A percentile compares a stretch with the other conserved stretches of the same genome.
phyloP scores from a whole-genome alignment of 208 protist genomes.

The Crithidia thermophila region DNA sequence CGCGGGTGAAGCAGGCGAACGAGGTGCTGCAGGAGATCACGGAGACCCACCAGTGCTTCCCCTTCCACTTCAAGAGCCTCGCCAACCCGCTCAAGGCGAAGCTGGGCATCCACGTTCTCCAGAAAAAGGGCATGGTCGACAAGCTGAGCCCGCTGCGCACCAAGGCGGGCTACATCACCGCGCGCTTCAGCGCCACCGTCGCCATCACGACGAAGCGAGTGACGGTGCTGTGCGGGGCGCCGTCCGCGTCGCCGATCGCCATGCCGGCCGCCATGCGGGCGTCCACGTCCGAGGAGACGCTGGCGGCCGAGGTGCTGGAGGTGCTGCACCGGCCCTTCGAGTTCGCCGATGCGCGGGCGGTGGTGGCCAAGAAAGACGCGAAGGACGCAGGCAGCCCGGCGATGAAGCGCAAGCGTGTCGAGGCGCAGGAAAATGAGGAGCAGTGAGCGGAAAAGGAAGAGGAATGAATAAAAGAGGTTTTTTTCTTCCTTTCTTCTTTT shows the following conservation, averaged over 20 bases:
- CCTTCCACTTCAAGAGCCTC: constrained; percentile 77
- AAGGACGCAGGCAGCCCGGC: constrained; percentile 27
- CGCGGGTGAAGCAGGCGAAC: constrained; percentile 63
- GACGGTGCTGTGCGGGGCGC: constrained; percentile 78
- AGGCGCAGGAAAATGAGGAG: constrained; percentile 41
- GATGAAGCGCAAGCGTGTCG: constrained; percentile 31
- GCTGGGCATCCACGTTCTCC: constrained; percentile 71
- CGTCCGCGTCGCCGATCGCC: constrained; percentile 37
- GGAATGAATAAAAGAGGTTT: too few species aligned
- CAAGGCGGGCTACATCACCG: constrained; percentile 63
- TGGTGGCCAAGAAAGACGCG: constrained; percentile 21
- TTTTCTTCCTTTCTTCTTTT: not conserved
- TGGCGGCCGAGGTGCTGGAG: constrained; percentile 43
- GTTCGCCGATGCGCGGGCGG: constrained; percentile 38
- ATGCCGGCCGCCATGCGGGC: constrained; percentile 34
- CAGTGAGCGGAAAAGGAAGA: not conserved
- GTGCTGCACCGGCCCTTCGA: constrained; percentile 48
- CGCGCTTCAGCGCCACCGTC: constrained; percentile 84
- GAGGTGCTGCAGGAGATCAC: constrained; percentile 66
- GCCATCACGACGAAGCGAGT: constrained; percentile 70
- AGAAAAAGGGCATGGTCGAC: constrained; percentile 70
- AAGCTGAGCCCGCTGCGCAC: constrained; percentile 53
- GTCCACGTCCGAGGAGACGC: constrained; percentile 34
- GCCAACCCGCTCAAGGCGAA: constrained; percentile 61
- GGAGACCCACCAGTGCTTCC: constrained; percentile 76